phyloP scores from a whole-genome alignment of 805 yeast genomes.

The Clavispora fructus region DNA sequence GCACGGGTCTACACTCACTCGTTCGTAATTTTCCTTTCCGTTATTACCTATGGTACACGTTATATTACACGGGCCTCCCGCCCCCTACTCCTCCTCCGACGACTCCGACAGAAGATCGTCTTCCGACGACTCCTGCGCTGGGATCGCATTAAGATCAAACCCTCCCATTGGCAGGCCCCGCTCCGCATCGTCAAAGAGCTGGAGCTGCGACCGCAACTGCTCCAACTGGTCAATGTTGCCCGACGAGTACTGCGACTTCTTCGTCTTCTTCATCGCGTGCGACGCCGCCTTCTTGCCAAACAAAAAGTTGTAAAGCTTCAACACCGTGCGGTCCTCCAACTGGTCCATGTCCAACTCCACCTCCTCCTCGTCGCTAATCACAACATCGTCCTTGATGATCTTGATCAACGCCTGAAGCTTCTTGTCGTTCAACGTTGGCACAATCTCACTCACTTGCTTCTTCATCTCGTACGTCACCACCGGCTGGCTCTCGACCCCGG shows the following conservation, averaged over 20 bases:
- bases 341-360: constrained; percentile 95
- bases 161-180: constrained; percentile 15
- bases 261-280: constrained; percentile 40
- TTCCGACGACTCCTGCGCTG: constrained; percentile 41
- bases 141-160: constrained; percentile 31
- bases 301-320: constrained; percentile 80
- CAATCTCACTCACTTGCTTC: constrained; percentile 83
- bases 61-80: constrained; percentile 9
- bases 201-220: constrained; percentile 50
- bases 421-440: constrained; percentile 70
- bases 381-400: constrained; percentile 70
- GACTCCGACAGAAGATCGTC: constrained; percentile 54
- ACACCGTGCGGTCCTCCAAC: constrained; percentile 75
- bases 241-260: constrained; percentile 27
- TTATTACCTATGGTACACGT: constrained; percentile 12
- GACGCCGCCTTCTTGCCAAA: constrained; percentile 38
- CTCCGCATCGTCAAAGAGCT: constrained; percentile 36
- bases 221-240: constrained; percentile 52
- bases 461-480: constrained; percentile 92
- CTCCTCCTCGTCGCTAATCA: constrained; percentile 66
- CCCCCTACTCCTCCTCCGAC: constrained; percentile 60
- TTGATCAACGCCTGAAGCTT: constrained; percentile 78
- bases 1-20: neutral
- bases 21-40: constrained; percentile 1
- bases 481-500: constrained; percentile 23